phyloP scores from a whole-genome alignment of 129 eudicot genomes.

The carrot (Daucus carota) region DH1_v3.0 NC_030387.2:14456001-14456500 shows the following conservation, averaged over 20 bases:
- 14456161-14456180: slow-evolving; percentile 37
- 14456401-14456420: slow-evolving; percentile 26
- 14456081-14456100: slow-evolving; percentile 19
- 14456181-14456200: slow-evolving; percentile 24
- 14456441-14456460: slow-evolving; percentile 33
- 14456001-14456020: slow-evolving; percentile 33
- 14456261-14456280: slow-evolving; percentile 27
- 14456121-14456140: slow-evolving; percentile 18
- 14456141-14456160: slow-evolving; percentile 30
- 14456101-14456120: slow-evolving; percentile 2
- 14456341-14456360: slow-evolving; percentile 34
- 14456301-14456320: slow-evolving; percentile 25
- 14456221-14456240: slow-evolving; percentile 25
- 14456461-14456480: slow-evolving; percentile 34
- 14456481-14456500: slow-evolving; percentile 22
- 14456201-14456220: slow-evolving; percentile 20
- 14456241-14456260: slow-evolving; percentile 42
- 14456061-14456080: slow-evolving; percentile 36
- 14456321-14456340: slow-evolving; percentile 24
- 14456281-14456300: slow-evolving; percentile 29
- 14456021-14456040: slow-evolving; percentile 28
- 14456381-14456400: slow-evolving; percentile 21
- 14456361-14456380: slow-evolving; percentile 29
- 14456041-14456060: slow-evolving; percentile 25
- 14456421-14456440: slow-evolving; percentile 34